Base-by-base conservation (phyloP, 2,329 filamentous ascomycete species). In the Golovinomyces cichoracearum region DNA sequence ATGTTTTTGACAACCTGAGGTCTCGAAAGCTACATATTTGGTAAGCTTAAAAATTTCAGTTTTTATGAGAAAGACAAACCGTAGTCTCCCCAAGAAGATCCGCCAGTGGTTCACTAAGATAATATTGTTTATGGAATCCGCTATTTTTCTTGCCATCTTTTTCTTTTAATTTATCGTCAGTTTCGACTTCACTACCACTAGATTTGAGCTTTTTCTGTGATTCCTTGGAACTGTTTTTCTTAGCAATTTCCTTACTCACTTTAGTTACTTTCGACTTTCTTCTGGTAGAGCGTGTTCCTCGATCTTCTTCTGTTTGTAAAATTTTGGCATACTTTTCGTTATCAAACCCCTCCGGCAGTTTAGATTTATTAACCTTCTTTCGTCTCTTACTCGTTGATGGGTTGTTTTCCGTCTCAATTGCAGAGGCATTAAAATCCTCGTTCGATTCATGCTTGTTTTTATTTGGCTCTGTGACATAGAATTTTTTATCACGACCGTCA, bases 1-100 rank as follows among this genome's bases (percentile, higher is more conserved):
- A 98, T 78, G 62, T 82, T 82, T 68, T 95, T 95, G 57, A 98
- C 90, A 0, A 88, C 88, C 63, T 95, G 85, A 0, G 90, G 88
- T 37, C 90, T 80, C 15, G 90, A 93, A 21, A 98, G 73, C 77
- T 93, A 21, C 17, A 21, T 59, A 45, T 23, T 47, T 35, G 25
- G 49, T 50, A 33, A 53, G 49, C 35, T 47, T 49, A 10, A 44
- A n/a, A 42, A 10, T 4, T 17, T 23, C 15, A 19, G 31, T 21
- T 19, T n/a, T 22, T 21, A 5, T 42, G 22, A 26, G 21, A 17
- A 33, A 47, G 7, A 64, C 71, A 54, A 65, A 80, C 77, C 64
- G 73, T 74, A 13, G 73, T 67, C 59, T 82, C 78, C 44, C 80
- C 80, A 50, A 80, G 72, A 19, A 90, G 66, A 50, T 76, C 76